Base-by-base conservation (phyloP, 108 stramenopile genomes). In the Fistulifera pelliculosa region DNA sequence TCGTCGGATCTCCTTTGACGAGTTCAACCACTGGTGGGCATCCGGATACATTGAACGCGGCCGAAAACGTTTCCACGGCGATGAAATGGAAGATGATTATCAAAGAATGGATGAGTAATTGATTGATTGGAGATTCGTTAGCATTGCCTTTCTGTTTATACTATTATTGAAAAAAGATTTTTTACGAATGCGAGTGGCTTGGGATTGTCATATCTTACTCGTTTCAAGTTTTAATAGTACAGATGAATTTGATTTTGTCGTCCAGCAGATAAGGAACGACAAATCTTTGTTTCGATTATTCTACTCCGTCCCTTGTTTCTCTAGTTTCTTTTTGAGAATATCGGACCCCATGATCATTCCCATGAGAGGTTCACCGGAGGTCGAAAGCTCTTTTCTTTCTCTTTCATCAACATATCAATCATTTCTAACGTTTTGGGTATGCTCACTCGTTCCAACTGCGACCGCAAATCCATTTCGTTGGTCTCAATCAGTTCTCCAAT, bases 401-500 rank as follows among this genome's bases (percentile, higher is more conserved):
- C 68, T 41, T 54, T 67, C 27, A 90, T 77, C 31, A 92, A 76
- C 21, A 52, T 64, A 16, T 85, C 77, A 14, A 96, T 68, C 27
- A 98, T 67, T 40, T 94, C 88, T 3, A 45, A 4, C 6, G 11
- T 45, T 55, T 88, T 93, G 56, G 90, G 91, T 21, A 96, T 78
- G 62, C 92, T 80, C 39, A 98, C 67, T 7, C 72, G 67, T 64
- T 97, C 88, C 48, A 94, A 49, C 40, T 76, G 64, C 7, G 73
- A 73, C 50, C 91, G 56, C 54, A 93, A 66, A 8, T 92, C 85
- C 47, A 84, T 87, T 66, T 99, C 98, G 49, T 94, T 71, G 41
- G 93, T 90, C 73, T 99, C 98, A 38, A 99, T 86, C 41, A 96
- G 76, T 41, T 65, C 63, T 1, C 98, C 98, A 53, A 99, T 77